These are phyloP conservation scores for Plasmodium vinckei DNA, from an alignment of 169 alveolate species.

Conservation along the genomic window DNA sequence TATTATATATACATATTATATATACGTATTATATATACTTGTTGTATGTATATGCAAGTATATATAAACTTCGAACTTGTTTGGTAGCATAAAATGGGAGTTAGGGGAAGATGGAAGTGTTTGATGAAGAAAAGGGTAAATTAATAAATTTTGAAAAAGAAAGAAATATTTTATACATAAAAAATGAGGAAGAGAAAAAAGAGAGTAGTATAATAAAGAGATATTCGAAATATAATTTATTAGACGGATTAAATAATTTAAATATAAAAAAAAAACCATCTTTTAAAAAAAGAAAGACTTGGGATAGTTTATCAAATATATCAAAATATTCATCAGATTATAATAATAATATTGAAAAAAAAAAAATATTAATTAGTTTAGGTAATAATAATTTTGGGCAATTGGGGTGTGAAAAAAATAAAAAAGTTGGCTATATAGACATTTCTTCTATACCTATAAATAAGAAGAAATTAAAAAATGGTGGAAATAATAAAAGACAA, in stretches of 20 bases:
- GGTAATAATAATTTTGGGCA: conserved; percentile 67
- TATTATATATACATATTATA: too few species aligned
- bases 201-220: conserved; percentile 7
- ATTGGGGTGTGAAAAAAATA: conserved; percentile 42
- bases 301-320: conserved; percentile 66
- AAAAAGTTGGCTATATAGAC: conserved; percentile 22
- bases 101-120: too few species aligned
- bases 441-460: conserved; percentile 20
- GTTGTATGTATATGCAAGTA: too few species aligned
- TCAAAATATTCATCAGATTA: conserved; percentile 60
- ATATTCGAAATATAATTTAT: conserved; percentile 9
- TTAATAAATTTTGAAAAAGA: neutral
- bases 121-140: too few species aligned
- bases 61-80: too few species aligned
- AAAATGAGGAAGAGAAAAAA: conserved; percentile 1
- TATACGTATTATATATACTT: too few species aligned
- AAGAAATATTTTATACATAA: neutral
- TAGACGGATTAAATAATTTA: conserved; percentile 28
- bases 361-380: conserved; percentile 45
- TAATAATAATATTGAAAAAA: conserved; percentile 57
- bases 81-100: too few species aligned
- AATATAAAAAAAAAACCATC: conserved; percentile 24
- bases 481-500: neutral
- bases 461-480: neutral
- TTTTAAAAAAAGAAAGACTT: conserved; percentile 10